Evolutionary conservation across 2,329 filamentous ascomycete species (phyloP).

Genomic region (Hymenoscyphus fructigenus): DNA sequence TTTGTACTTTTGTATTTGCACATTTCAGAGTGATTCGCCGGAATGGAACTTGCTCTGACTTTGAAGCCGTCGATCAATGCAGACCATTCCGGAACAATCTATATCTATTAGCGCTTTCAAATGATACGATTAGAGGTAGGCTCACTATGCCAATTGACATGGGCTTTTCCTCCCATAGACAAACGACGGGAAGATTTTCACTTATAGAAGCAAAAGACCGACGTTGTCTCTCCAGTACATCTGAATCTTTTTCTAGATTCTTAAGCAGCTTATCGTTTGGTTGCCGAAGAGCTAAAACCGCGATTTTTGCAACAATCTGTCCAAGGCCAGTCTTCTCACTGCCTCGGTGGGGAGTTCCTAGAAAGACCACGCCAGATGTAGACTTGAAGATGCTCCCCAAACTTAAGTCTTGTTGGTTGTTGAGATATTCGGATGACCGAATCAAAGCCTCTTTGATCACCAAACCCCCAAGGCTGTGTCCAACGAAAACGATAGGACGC

Average conservation of each 20-base stretch:
- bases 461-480: constrained; percentile 20
- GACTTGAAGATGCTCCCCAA: not conserved
- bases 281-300: not conserved
- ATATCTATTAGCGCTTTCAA: not conserved
- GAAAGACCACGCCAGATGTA: constrained; percentile 4
- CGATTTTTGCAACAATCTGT: constrained; percentile 3
- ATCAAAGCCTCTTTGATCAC: constrained; percentile 31
- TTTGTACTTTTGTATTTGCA: constrained; percentile 5
- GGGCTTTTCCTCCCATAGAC: constrained; percentile 5
- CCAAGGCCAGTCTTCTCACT: not conserved
- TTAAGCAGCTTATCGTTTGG: constrained; percentile 1
- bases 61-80: constrained; percentile 3
- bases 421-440: constrained; percentile 8
- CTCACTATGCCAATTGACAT: constrained; percentile 5
- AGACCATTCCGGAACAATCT: constrained; percentile 7
- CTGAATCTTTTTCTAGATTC: constrained; percentile 4
- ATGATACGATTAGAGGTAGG: not conserved
- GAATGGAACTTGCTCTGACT: not conserved
- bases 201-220: constrained; percentile 7
- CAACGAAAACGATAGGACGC: constrained; percentile 4
- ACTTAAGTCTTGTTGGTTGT: not conserved
- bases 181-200: not conserved
- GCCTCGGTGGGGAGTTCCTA: constrained; percentile 7
- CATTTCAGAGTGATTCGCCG: constrained; percentile 6
- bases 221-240: constrained; percentile 8